phyloP scores from a whole-genome alignment of 129 eudicot species.

The Mikania micrantha region DNA sequence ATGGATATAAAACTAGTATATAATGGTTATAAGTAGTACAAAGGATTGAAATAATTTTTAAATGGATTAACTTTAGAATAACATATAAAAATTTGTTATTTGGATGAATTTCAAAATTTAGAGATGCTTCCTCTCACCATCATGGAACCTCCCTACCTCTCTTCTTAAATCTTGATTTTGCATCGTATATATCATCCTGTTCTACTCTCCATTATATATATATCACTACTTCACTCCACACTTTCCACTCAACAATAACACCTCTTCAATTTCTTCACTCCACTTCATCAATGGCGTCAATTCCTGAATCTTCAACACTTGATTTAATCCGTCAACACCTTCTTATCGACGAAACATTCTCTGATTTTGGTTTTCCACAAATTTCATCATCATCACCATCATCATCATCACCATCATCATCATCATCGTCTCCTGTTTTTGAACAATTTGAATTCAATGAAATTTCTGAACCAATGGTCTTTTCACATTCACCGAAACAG shows the following conservation, averaged over 20 bases:
- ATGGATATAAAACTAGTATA: no score
- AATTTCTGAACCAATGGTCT: neutral
- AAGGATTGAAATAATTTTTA: no score
- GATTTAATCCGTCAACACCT: constrained; percentile 41
- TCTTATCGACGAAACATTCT: constrained; percentile 28
- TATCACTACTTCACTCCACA: neutral
- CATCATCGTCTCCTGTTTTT: neutral
- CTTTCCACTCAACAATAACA: constrained; percentile 10
- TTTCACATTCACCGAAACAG: neutral
- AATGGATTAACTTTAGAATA: no score
- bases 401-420: no score
- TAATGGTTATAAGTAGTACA: no score
- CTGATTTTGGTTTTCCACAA: neutral
- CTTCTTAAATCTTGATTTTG: neutral
- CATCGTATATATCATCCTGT: neutral
- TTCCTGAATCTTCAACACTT: constrained; percentile 23
- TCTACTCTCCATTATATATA: neutral
- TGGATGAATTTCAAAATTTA: no score
- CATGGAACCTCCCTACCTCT: constrained; percentile 3
- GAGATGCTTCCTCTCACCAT: constrained; percentile 26
- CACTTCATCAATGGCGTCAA: constrained; percentile 3
- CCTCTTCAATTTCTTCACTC: neutral
- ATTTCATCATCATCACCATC: no score
- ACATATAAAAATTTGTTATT: no score
- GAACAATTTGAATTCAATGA: constrained; percentile 17